Evolutionary conservation across 2,329 filamentous ascomycete species (phyloP).

Genomic region (Cladobotryum protrusum): DNA sequence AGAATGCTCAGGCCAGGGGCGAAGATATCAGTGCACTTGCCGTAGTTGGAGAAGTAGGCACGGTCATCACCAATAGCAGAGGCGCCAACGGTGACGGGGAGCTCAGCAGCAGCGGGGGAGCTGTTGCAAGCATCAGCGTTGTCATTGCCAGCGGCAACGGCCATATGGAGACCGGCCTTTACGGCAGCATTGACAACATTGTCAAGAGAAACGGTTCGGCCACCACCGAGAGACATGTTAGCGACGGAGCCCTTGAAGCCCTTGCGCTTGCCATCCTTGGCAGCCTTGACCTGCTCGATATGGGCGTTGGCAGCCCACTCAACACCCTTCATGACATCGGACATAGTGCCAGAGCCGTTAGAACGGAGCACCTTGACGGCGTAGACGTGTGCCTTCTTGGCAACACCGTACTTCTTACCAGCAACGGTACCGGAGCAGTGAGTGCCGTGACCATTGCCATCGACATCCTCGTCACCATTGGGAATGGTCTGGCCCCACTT

Average conservation of each 20-base stretch:
- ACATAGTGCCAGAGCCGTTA: conserved; percentile 97
- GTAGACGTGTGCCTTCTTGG: conserved; percentile 96
- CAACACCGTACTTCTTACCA: conserved; percentile 98
- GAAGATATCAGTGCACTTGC: conserved; percentile 99
- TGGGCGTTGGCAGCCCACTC: conserved; percentile 87
- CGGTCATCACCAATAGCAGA: conserved; percentile 90
- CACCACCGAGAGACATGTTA: conserved; percentile 98
- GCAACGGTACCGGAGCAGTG: conserved; percentile 98
- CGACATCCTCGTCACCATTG: conserved; percentile 70
- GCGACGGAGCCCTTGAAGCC: conserved; percentile 98
- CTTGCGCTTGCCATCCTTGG: conserved; percentile 86
- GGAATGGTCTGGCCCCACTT: conserved; percentile 97
- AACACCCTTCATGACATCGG: conserved; percentile 96
- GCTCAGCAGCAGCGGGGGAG: conserved; percentile 86
- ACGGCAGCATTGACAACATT: conserved; percentile 91
- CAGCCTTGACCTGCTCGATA: conserved; percentile 64
- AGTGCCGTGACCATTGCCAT: conserved; percentile 97
- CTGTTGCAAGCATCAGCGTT: conserved; percentile 99
- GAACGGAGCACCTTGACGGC: conserved; percentile 98
- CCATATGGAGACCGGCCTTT: conserved; percentile 87
- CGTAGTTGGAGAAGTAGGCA: conserved; percentile 99
- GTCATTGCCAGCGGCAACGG: conserved; percentile 96
- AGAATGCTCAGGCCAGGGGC: conserved; percentile 94
- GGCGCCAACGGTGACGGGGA: conserved; percentile 93
- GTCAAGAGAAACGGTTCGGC: conserved; percentile 90